Evolutionary conservation across 2,329 filamentous ascomycete genomes (phyloP).

Genomic region (Lachnellula occidentalis): DNA sequence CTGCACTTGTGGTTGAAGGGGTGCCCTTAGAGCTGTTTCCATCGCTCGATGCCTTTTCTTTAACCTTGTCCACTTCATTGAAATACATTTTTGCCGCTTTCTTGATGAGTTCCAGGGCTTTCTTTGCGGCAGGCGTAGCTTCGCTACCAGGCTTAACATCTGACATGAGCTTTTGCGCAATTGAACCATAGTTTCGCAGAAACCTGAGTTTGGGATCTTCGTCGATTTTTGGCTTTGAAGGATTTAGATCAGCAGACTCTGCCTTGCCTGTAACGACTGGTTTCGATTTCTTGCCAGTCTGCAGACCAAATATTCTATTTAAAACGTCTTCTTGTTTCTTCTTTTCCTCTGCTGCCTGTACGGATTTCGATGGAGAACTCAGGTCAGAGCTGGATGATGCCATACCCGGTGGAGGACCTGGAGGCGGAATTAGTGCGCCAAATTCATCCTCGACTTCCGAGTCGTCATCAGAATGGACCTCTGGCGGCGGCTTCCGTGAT

Average conservation of each 20-base stretch:
- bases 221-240: conserved; percentile 16
- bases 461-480: conserved; percentile 39
- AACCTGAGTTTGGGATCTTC: conserved; percentile 33
- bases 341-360: conserved; percentile 47
- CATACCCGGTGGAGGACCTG: conserved; percentile 27
- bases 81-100: conserved; percentile 48
- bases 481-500: conserved; percentile 39
- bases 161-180: conserved; percentile 37
- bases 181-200: conserved; percentile 35
- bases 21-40: conserved; percentile 18
- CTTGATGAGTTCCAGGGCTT: conserved; percentile 46
- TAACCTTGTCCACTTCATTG: conserved; percentile 3
- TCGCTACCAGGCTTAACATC: conserved; percentile 34
- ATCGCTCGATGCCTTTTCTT: not conserved
- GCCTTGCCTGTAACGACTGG: conserved; percentile 4
- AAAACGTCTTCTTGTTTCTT: conserved; percentile 50
- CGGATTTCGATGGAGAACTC: conserved; percentile 40
- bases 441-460: conserved; percentile 53
- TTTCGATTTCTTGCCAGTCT: conserved; percentile 31
- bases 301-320: conserved; percentile 47
- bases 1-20: conserved; percentile 15
- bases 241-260: not conserved
- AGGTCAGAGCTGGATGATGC: conserved; percentile 26
- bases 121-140: conserved; percentile 35
- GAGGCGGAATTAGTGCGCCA: conserved; percentile 34